Percentiles rank a stretch among this genome's conserved stretches.
Conservation (phyloP, 2,329 filamentous ascomycete genomes). For the Alternaria longipes region DNA sequence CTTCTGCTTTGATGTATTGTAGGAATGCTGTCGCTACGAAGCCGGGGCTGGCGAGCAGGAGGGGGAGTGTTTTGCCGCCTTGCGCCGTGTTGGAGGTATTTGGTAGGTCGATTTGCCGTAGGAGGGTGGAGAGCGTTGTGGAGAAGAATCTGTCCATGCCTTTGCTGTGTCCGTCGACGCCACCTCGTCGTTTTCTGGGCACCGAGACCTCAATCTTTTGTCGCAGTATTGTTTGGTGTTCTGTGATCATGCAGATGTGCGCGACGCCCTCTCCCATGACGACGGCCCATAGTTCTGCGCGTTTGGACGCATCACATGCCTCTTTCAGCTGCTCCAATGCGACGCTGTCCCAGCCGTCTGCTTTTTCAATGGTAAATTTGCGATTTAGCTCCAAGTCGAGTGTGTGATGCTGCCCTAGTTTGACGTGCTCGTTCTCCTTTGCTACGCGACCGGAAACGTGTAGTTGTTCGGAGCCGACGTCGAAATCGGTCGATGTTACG, state of each 20-base stretch:
- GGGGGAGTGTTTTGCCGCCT: constrained; percentile 58
- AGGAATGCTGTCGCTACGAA: constrained; percentile 86
- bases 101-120: constrained; percentile 78
- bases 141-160: constrained; percentile 81
- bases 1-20: constrained; percentile 71
- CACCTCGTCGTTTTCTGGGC: constrained; percentile 72
- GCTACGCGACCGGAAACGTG: constrained; percentile 73
- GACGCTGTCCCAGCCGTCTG: constrained; percentile 85
- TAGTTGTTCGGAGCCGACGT: constrained; percentile 71
- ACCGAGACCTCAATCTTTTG: constrained; percentile 73
- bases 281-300: constrained; percentile 85
- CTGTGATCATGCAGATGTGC: constrained; percentile 83
- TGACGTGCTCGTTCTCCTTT: constrained; percentile 73
- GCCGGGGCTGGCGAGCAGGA: constrained; percentile 88
- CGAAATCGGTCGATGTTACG: constrained; percentile 74
- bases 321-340: constrained; percentile 80
- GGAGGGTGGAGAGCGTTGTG: constrained; percentile 76
- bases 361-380: constrained; percentile 89
- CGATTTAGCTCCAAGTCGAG: constrained; percentile 87
- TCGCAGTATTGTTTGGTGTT: constrained; percentile 79
- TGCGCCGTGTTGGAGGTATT: constrained; percentile 49
- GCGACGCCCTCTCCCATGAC: constrained; percentile 91
- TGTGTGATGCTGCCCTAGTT: constrained; percentile 73
- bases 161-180: constrained; percentile 70
- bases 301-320: constrained; percentile 78